phyloP scores from a whole-genome alignment of 176 grass and related monocot species.

The Poa annua region DNA sequence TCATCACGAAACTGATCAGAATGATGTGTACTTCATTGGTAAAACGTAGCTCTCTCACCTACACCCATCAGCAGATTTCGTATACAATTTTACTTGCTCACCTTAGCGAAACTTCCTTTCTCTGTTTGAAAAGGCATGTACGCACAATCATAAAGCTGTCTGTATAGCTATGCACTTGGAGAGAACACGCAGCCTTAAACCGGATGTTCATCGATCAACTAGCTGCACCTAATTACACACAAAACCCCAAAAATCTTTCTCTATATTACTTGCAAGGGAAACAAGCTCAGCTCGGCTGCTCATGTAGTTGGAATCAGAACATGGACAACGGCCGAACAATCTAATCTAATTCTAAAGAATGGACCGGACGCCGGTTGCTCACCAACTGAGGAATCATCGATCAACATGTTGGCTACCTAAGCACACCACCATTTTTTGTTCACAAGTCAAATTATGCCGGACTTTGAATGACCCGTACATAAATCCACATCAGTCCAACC shows the following conservation, averaged over 20 bases:
- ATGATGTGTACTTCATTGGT: constrained; percentile 31
- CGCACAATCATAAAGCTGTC: no score
- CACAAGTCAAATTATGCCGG: constrained; percentile 7
- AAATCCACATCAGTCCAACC: neutral
- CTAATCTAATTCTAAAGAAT: constrained; percentile 15
- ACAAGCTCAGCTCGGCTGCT: constrained; percentile 35
- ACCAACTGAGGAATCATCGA: constrained; percentile 43
- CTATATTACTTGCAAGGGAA: constrained; percentile 53
- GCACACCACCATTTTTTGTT: neutral
- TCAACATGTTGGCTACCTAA: constrained; percentile 46
- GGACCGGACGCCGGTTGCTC: constrained; percentile 44
- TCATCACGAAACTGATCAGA: constrained; percentile 1
- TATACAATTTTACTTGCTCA: neutral
- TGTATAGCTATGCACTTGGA: neutral
- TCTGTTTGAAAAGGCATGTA: neutral
- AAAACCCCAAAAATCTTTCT: constrained; percentile 15
- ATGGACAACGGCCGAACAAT: constrained; percentile 31
- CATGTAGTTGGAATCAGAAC: neutral
- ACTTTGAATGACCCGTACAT: neutral
- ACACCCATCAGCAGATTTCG: neutral
- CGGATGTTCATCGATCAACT: neutral
- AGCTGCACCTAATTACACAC: constrained; percentile 28
- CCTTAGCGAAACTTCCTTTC: neutral
- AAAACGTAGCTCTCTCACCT: constrained; percentile 48
- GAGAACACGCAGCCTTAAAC: neutral